Evolutionary conservation across 2,329 filamentous ascomycete species (phyloP).

Genomic region (Fusarium multiceps): DNA sequence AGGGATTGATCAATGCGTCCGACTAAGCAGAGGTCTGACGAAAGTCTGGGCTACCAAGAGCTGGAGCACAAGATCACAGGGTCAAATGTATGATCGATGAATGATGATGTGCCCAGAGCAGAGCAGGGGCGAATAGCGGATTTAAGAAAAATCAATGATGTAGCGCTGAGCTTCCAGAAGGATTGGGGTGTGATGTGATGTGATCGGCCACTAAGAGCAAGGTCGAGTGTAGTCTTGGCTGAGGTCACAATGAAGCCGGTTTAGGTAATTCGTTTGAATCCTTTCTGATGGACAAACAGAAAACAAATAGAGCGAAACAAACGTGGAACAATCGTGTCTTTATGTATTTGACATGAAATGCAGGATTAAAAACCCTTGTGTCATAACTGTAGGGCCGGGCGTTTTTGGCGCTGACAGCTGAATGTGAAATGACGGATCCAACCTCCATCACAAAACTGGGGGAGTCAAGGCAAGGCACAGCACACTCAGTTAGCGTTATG

Average conservation of each 20-base stretch:
- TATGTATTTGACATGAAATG: not conserved
- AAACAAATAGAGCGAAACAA: not conserved
- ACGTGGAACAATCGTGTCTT: not conserved
- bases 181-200: slow-evolving; percentile 7
- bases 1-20: not conserved
- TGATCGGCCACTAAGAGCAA: slow-evolving; percentile 27
- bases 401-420: slow-evolving; percentile 21
- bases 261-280: slow-evolving; percentile 10
- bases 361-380: not conserved
- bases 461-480: not conserved
- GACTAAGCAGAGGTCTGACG: slow-evolving; percentile 2
- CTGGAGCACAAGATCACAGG: not conserved
- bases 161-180: slow-evolving; percentile 8
- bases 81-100: slow-evolving; percentile 5
- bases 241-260: slow-evolving; percentile 26
- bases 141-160: slow-evolving; percentile 16
- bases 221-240: slow-evolving; percentile 15
- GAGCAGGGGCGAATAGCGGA: slow-evolving; percentile 3
- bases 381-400: not conserved
- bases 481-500: not conserved
- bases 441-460: not conserved
- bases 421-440: not conserved
- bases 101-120: not conserved
- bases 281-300: not conserved
- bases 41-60: not conserved